phyloP scores from a whole-genome alignment of 192 early-diverging fungal species.

The Umbelopsis sp. region DNA sequence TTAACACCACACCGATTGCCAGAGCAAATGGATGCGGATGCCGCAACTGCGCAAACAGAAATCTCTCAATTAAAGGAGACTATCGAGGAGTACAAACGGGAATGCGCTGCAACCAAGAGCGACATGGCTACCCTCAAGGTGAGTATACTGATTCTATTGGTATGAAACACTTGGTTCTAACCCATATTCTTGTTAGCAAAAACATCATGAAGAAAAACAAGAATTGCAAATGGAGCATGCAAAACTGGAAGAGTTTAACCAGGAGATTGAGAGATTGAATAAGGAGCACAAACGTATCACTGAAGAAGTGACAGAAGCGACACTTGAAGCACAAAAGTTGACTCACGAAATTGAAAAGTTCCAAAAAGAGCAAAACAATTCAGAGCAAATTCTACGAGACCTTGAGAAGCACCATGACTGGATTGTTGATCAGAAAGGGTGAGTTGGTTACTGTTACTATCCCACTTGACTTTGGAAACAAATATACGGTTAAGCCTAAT shows the following conservation, averaged over 20 bases:
- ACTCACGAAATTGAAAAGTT: slow-evolving; percentile 76
- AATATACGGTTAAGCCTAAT: not conserved
- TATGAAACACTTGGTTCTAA: not conserved
- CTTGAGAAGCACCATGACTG: slow-evolving; percentile 70
- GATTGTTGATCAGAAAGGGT: slow-evolving; percentile 89
- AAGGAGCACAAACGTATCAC: slow-evolving; percentile 65
- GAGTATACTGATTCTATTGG: not conserved
- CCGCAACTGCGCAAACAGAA: slow-evolving; percentile 41
- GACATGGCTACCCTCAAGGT: slow-evolving; percentile 22
- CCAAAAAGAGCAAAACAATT: slow-evolving; percentile 58
- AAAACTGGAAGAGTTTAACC: slow-evolving; percentile 73
- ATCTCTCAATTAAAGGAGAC: slow-evolving; percentile 47
- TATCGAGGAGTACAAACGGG: slow-evolving; percentile 48
- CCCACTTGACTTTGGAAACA: not conserved
- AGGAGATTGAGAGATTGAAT: slow-evolving; percentile 75
- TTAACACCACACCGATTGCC: not conserved
- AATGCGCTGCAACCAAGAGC: slow-evolving; percentile 39
- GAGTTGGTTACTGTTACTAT: slow-evolving; percentile 41
- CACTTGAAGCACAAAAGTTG: slow-evolving; percentile 82
- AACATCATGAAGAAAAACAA: slow-evolving; percentile 53
- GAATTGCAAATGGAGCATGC: slow-evolving; percentile 65
- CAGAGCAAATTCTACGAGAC: slow-evolving; percentile 45
- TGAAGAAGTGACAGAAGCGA: slow-evolving; percentile 63
- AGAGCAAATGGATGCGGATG: slow-evolving; percentile 62
- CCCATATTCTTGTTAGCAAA: not conserved